Evolutionary conservation across 1,284 basidiomycete species (phyloP).

Genomic region (Taiwanofungus camphoratus): DNA sequence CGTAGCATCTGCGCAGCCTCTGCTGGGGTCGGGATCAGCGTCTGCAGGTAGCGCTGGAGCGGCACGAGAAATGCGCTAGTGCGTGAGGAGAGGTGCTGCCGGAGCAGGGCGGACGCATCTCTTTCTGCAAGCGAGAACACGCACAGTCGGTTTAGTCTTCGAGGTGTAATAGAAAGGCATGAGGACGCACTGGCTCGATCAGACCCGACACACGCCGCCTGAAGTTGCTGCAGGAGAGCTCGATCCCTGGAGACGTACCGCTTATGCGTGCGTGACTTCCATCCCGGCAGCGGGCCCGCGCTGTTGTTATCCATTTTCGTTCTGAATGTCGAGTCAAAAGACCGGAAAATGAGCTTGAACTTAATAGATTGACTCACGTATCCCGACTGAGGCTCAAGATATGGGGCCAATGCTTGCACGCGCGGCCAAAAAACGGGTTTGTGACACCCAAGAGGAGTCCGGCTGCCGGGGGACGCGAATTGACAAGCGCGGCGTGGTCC

Average conservation of each 20-base stretch:
- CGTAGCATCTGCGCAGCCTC: constrained; percentile 29
- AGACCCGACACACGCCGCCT: constrained; percentile 47
- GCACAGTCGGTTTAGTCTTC: neutral
- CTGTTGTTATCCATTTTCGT: too few relatives aligned
- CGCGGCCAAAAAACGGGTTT: constrained; percentile 89
- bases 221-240: constrained; percentile 61
- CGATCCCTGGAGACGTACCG: constrained; percentile 85
- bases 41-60: constrained; percentile 89
- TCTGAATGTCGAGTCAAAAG: too few relatives aligned
- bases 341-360: too few relatives aligned
- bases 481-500: constrained; percentile 74
- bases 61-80: constrained; percentile 90
- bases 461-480: constrained; percentile 77
- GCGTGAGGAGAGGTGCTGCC: constrained; percentile 82
- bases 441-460: constrained; percentile 89
- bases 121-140: constrained; percentile 21
- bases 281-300: constrained; percentile 57
- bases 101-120: constrained; percentile 62
- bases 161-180: neutral
- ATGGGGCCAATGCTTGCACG: constrained; percentile 92
- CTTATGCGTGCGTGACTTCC: constrained; percentile 77
- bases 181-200: constrained; percentile 47
- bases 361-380: constrained; percentile 30
- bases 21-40: constrained; percentile 70
- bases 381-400: constrained; percentile 61